Evolutionary conservation across 768 basidiomycete genomes (phyloP).

Genomic region (Tricholoma terreum): DNA sequence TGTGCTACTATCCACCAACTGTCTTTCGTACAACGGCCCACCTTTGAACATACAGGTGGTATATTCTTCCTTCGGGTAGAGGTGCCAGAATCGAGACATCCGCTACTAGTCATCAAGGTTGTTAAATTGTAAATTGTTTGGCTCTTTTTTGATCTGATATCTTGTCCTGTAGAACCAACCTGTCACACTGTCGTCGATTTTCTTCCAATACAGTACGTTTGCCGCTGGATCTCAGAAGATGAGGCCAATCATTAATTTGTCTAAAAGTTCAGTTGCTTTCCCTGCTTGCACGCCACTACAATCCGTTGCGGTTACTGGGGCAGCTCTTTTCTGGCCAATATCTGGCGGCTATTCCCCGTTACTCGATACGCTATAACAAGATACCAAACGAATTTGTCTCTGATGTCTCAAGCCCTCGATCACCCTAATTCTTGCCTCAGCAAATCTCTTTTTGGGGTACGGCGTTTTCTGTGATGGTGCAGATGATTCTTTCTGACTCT

Average conservation of each 20-base stretch:
- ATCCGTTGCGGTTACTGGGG: conserved; percentile 52
- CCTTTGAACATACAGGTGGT: conserved; percentile 21
- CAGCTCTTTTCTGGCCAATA: conserved; percentile 46
- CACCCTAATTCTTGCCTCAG: neutral
- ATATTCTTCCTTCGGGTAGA: conserved; percentile 30
- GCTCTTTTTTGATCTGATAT: neutral
- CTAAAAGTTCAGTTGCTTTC: conserved; percentile 46
- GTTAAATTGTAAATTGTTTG: conserved; percentile 1
- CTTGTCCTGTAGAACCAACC: conserved; percentile 45
- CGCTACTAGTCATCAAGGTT: conserved; percentile 33
- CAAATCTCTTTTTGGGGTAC: neutral
- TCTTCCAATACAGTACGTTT: conserved; percentile 55
- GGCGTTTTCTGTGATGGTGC: neutral
- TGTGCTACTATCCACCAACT: conserved; percentile 22
- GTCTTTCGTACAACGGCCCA: neutral
- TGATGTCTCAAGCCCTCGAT: neutral
- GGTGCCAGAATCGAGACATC: conserved; percentile 16
- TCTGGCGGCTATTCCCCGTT: conserved; percentile 46
- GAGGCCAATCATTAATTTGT: neutral
- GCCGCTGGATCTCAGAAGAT: neutral
- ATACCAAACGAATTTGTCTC: conserved; percentile 8
- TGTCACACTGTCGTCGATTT: conserved; percentile 47
- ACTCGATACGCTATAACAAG: conserved; percentile 36
- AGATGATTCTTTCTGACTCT: neutral
- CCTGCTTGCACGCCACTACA: conserved; percentile 52